Evolutionary conservation across 306 rosid species (phyloP), one percentile per base, ranked within the genome.

Genomic region (Sphenostylis stenocarpa): DNA sequence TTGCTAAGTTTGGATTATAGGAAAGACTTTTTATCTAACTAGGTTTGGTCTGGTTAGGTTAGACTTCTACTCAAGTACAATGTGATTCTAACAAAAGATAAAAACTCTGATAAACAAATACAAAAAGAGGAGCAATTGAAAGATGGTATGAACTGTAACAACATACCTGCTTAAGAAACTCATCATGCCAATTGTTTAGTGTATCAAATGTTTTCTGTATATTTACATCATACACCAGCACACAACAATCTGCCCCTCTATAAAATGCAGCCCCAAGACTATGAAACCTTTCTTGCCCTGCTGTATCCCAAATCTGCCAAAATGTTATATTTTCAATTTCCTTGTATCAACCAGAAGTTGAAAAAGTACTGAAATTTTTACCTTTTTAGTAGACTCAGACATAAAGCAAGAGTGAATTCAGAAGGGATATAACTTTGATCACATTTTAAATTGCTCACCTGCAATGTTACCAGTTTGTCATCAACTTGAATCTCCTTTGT

Each of bases 211-310:
- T 82, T 80, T 75, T 85, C 0, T 28, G 57, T 72, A 84, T 73
- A 83, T 91, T 94, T 48, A 94, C 90, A 81, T 94, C 98, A 77
- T 86, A 94, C 2, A 91, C 96, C 77, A 94, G 83, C 79, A 94
- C 94, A 84, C 98, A 94, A 34, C 98, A 94, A 85, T 94, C 98
- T 45, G 98, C 90, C 2, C 98, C 98, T 58, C 98, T 82, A 39
- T 90, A 94, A 84, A 91, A 94, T 62, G 97, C 96, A 63, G 91
- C 85, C 0, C 97, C 96, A 23, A 92, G 86, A 81, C 97, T 87
- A 23, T 92, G 96, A 39, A 94, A 94, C 87, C 94, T 87, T 69
- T 94, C 98, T 45, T 91, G 97, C 17, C 98, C 98, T 56, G 98
- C 98, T 4, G 98, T 94, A 78, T 94, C 98, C 98, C 98, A 94